phyloP scores from a whole-genome alignment of 805 yeast species.

The Metschnikowia drakensbergensis region DNA sequence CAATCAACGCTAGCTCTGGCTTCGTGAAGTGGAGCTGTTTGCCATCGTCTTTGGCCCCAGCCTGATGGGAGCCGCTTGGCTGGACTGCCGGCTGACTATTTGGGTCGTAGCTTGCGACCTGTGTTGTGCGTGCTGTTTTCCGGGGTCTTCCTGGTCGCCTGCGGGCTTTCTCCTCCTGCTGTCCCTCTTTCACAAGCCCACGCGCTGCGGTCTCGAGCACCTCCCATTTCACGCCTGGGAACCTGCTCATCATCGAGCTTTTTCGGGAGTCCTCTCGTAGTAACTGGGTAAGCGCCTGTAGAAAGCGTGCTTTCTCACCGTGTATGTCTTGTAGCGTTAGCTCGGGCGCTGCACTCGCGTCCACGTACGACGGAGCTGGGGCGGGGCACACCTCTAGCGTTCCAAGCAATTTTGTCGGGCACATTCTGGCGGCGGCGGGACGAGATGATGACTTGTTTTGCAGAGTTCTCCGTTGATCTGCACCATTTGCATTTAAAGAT shows the following conservation, averaged over 20 bases:
- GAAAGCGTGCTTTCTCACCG: neutral
- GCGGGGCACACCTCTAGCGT: neutral
- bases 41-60: neutral
- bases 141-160: slow-evolving; percentile 1
- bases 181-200: neutral
- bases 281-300: slow-evolving; percentile 1
- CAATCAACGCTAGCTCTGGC: slow-evolving; percentile 16
- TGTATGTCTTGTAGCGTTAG: neutral
- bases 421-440: neutral
- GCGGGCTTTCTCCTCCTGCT: neutral
- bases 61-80: neutral
- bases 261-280: slow-evolving; percentile 7
- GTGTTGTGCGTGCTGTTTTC: neutral
- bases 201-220: slow-evolving; percentile 4
- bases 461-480: slow-evolving; percentile 2
- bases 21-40: slow-evolving; percentile 6
- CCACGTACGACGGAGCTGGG: neutral
- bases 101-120: neutral
- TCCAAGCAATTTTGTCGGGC: neutral
- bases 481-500: slow-evolving; percentile 4
- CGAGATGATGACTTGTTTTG: neutral
- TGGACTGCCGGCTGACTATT: no score
- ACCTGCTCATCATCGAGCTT: slow-evolving; percentile 3
- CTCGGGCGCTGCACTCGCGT: neutral
- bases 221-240: slow-evolving; percentile 8